These are phyloP conservation scores for Claviceps sp. DNA, from an alignment of 2,329 filamentous ascomycete genomes.

Conservation along the genomic window DNA sequence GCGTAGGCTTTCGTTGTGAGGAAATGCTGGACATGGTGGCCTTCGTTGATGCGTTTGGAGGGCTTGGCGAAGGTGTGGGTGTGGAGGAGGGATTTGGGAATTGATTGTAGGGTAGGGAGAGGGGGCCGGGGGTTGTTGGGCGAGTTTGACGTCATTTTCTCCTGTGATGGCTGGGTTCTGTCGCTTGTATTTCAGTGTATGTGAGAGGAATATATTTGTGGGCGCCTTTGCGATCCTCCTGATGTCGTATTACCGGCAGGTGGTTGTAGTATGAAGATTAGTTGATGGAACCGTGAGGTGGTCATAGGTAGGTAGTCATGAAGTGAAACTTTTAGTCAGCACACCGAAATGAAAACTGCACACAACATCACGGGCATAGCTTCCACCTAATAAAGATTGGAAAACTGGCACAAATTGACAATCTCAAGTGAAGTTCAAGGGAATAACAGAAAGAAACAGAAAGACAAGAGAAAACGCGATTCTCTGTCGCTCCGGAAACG, in stretches of 20 bases:
- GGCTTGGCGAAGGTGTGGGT: conserved; percentile 49
- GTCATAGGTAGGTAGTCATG: not conserved
- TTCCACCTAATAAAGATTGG: not conserved
- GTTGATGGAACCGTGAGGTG: not conserved
- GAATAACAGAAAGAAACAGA: not conserved
- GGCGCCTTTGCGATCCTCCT: not conserved
- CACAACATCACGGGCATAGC: not conserved
- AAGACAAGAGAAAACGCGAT: not conserved
- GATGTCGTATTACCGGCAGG: not conserved
- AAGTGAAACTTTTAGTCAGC: not conserved
- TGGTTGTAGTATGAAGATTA: not conserved
- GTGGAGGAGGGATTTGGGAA: conserved; percentile 32
- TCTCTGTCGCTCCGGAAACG: not conserved
- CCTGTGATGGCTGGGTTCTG: not conserved
- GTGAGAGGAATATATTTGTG: no score
- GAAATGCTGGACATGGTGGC: conserved; percentile 68
- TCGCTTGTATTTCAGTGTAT: not conserved
- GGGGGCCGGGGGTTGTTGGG: conserved; percentile 9
- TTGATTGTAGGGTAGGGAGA: conserved; percentile 26
- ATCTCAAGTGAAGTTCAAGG: no score
- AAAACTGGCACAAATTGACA: not conserved
- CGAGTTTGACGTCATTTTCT: not conserved
- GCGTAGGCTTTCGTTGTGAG: conserved; percentile 70
- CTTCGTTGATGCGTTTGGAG: conserved; percentile 71
- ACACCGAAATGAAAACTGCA: not conserved